Evolutionary conservation across 208 protist species (phyloP).

Genomic region (Phytomonas francai): DNA sequence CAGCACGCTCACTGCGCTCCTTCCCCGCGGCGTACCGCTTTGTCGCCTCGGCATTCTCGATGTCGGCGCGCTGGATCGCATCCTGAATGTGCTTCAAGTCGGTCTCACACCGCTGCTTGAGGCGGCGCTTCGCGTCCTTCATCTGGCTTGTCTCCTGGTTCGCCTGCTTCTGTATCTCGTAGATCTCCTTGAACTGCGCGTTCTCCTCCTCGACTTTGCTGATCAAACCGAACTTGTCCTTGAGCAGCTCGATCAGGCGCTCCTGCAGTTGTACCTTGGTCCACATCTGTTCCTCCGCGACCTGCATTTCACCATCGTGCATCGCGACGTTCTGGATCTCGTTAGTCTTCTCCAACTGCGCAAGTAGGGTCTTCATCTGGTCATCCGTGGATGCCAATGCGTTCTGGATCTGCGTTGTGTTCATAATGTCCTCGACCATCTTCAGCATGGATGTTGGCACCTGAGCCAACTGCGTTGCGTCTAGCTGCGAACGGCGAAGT

Average conservation of each 20-base stretch:
- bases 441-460: conserved; percentile 55
- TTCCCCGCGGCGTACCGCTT: conserved; percentile 65
- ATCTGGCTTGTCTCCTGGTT: conserved; percentile 66
- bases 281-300: conserved; percentile 81
- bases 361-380: conserved; percentile 73
- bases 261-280: conserved; percentile 80
- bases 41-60: conserved; percentile 71
- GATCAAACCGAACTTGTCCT: conserved; percentile 75
- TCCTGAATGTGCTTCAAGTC: conserved; percentile 75
- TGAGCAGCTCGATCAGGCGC: conserved; percentile 62
- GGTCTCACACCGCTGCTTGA: conserved; percentile 66
- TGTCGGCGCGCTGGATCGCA: conserved; percentile 70
- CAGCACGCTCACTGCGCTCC: conserved; percentile 62
- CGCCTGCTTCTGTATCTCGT: conserved; percentile 75
- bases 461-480: conserved; percentile 65
- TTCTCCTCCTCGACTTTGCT: conserved; percentile 74
- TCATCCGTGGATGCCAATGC: conserved; percentile 66
- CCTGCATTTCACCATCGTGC: conserved; percentile 78
- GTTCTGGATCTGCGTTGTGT: conserved; percentile 67
- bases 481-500: conserved; percentile 43
- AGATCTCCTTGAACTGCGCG: conserved; percentile 62
- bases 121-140: conserved; percentile 72
- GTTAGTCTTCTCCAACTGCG: conserved; percentile 70
- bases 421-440: conserved; percentile 77
- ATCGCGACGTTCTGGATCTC: conserved; percentile 77